phyloP scores from a whole-genome alignment of 2,329 filamentous ascomycete species.

The Didymella arachidicola region DNA sequence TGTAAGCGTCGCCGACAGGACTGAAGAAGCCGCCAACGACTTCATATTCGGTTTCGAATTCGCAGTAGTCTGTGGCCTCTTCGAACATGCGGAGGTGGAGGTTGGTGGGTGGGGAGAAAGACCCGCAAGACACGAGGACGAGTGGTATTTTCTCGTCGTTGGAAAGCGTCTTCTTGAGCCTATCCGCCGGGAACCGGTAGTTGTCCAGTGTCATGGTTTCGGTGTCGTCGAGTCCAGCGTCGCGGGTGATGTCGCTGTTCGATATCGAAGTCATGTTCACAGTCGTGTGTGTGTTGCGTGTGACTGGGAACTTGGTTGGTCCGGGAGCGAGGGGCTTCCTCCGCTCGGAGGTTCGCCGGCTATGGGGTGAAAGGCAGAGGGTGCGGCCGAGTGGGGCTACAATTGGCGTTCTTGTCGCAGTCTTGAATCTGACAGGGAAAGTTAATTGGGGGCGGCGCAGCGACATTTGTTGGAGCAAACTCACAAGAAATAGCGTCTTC shows the following conservation, averaged over 20 bases:
- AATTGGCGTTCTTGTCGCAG: slow-evolving; percentile 3
- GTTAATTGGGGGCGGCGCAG: slow-evolving; percentile 28
- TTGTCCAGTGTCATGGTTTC: slow-evolving; percentile 51
- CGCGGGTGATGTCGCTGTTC: slow-evolving; percentile 31
- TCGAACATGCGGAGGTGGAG: slow-evolving; percentile 87
- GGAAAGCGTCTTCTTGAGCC: slow-evolving; percentile 65
- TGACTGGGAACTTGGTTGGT: slow-evolving; percentile 3
- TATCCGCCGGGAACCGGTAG: slow-evolving; percentile 69
- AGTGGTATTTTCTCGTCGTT: slow-evolving; percentile 67
- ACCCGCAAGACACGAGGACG: slow-evolving; percentile 73
- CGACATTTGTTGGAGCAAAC: slow-evolving; percentile 27
- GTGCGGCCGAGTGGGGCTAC: slow-evolving; percentile 11
- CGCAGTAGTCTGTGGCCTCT: slow-evolving; percentile 82
- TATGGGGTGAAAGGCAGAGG: slow-evolving; percentile 15
- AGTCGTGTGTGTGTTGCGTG: slow-evolving; percentile 4
- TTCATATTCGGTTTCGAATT: slow-evolving; percentile 75
- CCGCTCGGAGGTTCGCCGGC: slow-evolving; percentile 20
- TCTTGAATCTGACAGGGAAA: slow-evolving; percentile 17
- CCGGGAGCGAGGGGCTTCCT: slow-evolving; percentile 21
- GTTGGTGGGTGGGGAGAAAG: slow-evolving; percentile 77
- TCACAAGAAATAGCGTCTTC: slow-evolving; percentile 27
- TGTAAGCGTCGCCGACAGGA: slow-evolving; percentile 78
- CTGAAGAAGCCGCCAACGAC: slow-evolving; percentile 85
- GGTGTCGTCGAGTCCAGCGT: slow-evolving; percentile 36
- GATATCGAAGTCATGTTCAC: slow-evolving; percentile 36